Base-by-base conservation (phyloP, 2,329 filamentous ascomycete species). In the Gremmenia infestans region DNA sequence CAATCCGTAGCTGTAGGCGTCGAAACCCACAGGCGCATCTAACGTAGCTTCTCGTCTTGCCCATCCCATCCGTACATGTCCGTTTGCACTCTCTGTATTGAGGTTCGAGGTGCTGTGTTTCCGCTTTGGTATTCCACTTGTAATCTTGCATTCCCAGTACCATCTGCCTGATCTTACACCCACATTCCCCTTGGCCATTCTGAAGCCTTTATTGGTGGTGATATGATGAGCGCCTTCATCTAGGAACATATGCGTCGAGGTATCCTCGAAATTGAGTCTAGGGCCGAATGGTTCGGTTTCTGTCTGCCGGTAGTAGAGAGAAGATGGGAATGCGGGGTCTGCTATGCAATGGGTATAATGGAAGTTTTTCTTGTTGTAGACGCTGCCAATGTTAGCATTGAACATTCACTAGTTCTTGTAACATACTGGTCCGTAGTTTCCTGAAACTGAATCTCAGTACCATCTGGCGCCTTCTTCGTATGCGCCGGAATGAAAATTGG, bases 141-240 rank as follows among this genome's bases (percentile, higher is more conserved):
- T 86, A 53, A 99, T 84, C 67, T 89, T 92, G 72, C 93, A 91
- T 73, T 99, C 94, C 78, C 91, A 99, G 72, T 95, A 99, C 78
- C 90, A 91, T 35, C 89, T 83, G 0, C 94, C 94, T 72, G 97
- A 89, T 47, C 94, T 81, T 4, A 92, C 89, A 23, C 89, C 91
- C 0, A 97, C 87, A 66, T 99, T 99, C 12, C 90, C 91, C 40
- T 93, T 84, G 2, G 89, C 87, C 79, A 93, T 94, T 57, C 95
- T 83, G 79, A 94, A 97, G 8, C 94, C 92, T 72, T 96, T 96
- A 63, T 93, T 86, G 14, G 94, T 96, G 0, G 89, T 96, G 52
- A 97, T 83, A 49, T 91, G 85, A 19, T 81, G 82, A 7, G 87
- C 91, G 39, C 83, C 80, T 59, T 83, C 82, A 67, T 91, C 87